A percentile compares a stretch with the other conserved stretches of the same genome.
Conservation (phyloP, 208 protist species). For the Acanthamoeba sp. region DNA sequence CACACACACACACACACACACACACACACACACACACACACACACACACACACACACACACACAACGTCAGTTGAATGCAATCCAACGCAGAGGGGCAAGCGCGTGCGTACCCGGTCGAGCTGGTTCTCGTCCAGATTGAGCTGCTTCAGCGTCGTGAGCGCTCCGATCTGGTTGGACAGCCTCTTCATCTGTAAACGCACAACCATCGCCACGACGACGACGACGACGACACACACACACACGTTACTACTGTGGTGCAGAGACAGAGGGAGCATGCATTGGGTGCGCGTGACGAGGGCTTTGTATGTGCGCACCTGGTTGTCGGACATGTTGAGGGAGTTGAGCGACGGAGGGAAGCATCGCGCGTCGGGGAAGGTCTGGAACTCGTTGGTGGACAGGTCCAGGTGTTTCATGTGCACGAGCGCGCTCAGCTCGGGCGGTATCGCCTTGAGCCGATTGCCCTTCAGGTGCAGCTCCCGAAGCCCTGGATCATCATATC, state of each 20-base stretch:
- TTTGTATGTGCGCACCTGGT: background rate
- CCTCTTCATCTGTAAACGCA: background rate
- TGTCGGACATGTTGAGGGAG: slow-evolving; percentile 65
- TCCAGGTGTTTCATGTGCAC: slow-evolving; percentile 8
- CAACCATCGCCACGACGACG: no score
- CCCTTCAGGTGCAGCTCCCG: slow-evolving; percentile 49
- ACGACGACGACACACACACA: no score
- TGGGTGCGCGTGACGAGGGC: no score
- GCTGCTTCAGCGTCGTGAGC: slow-evolving; percentile 33
- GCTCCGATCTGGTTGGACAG: background rate
- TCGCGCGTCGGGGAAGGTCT: background rate
- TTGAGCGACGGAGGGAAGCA: slow-evolving; percentile 40
- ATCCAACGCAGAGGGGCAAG: background rate
- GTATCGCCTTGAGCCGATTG: slow-evolving; percentile 17
- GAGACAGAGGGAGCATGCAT: no score
- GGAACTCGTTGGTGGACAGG: slow-evolving; percentile 61
- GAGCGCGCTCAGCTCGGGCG: slow-evolving; percentile 22
- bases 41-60: background rate
- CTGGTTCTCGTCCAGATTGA: slow-evolving; percentile 67
- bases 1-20: no score
- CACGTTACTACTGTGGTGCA: no score
- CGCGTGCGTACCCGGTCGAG: background rate
- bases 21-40: no score
- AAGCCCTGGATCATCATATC: background rate
- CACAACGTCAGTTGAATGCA: no score